Evolutionary conservation across 345 rosid species (phyloP).

Genomic region (Hevea brasiliensis): DNA sequence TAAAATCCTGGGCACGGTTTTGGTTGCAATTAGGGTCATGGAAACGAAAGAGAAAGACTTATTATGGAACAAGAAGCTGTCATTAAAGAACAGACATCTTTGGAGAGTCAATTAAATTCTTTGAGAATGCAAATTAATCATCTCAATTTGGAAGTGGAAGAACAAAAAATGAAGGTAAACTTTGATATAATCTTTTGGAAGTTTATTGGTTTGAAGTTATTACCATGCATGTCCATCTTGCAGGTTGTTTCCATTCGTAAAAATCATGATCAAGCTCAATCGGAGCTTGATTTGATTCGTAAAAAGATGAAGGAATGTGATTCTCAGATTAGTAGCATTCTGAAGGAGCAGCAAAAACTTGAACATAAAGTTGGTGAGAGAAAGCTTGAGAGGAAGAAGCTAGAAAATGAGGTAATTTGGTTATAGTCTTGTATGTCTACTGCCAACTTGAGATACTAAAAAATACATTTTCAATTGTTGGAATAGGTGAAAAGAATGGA

Average conservation of each 20-base stretch:
- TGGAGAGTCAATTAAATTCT: constrained; percentile 74
- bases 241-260: constrained; percentile 63
- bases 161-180: constrained; percentile 69
- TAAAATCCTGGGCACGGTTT: constrained; percentile 20
- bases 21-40: constrained; percentile 54
- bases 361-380: constrained; percentile 67
- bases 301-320: constrained; percentile 90
- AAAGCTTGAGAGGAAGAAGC: constrained; percentile 83
- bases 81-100: constrained; percentile 53
- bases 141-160: constrained; percentile 64
- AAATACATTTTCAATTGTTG: neutral
- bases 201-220: constrained; percentile 5
- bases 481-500: constrained; percentile 78
- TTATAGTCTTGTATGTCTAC: neutral
- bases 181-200: constrained; percentile 12
- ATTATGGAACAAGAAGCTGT: constrained; percentile 87
- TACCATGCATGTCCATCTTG: constrained; percentile 26
- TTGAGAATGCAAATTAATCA: constrained; percentile 56
- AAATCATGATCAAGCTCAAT: constrained; percentile 57
- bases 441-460: constrained; percentile 9
- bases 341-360: constrained; percentile 69
- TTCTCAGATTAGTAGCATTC: constrained; percentile 67
- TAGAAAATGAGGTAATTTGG: constrained; percentile 89
- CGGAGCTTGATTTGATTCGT: constrained; percentile 66
- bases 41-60: constrained; percentile 74